Percentiles rank a stretch among this genome's conserved stretches.
phyloP scores from a whole-genome alignment of 2,329 filamentous ascomycete genomes.

The Coniochaeta sp. region DNA sequence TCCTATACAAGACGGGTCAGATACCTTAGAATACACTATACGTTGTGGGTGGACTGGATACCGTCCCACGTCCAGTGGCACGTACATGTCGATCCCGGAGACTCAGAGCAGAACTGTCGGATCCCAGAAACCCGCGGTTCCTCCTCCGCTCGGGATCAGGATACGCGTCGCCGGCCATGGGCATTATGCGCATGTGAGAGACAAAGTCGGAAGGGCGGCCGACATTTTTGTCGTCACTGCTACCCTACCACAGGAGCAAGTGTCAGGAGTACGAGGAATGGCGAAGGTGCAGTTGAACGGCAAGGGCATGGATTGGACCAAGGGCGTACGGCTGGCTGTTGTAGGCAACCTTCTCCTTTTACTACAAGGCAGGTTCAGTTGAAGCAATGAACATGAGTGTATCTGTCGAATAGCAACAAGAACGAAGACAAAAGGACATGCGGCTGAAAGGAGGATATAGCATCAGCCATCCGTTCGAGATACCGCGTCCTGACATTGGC shows the following conservation, averaged over 20 bases:
- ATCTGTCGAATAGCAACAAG: background rate
- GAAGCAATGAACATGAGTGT: background rate
- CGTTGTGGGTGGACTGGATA: background rate
- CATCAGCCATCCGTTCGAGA: background rate
- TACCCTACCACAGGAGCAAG: background rate
- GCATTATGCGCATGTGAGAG: background rate
- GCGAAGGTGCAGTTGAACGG: background rate
- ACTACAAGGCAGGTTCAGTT: background rate
- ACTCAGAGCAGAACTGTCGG: constrained; percentile 42
- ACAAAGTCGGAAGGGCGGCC: background rate
- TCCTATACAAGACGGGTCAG: constrained; percentile 24
- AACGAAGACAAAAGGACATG: background rate
- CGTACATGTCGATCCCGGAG: constrained; percentile 40
- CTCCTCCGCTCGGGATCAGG: constrained; percentile 26
- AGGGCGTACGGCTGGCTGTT: background rate
- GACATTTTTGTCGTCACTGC: background rate
- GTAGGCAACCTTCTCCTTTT: background rate
- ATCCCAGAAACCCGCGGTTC: constrained; percentile 44
- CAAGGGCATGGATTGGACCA: background rate
- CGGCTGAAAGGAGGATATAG: background rate
- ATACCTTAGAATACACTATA: constrained; percentile 2
- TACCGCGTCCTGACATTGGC: background rate
- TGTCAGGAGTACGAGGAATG: background rate
- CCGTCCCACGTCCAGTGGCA: constrained; percentile 2
- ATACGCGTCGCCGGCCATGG: constrained; percentile 21